These are phyloP conservation scores for Auxenochlorella protothecoides DNA, from an alignment of 139 green algal species.

Conservation along the genomic window DNA sequence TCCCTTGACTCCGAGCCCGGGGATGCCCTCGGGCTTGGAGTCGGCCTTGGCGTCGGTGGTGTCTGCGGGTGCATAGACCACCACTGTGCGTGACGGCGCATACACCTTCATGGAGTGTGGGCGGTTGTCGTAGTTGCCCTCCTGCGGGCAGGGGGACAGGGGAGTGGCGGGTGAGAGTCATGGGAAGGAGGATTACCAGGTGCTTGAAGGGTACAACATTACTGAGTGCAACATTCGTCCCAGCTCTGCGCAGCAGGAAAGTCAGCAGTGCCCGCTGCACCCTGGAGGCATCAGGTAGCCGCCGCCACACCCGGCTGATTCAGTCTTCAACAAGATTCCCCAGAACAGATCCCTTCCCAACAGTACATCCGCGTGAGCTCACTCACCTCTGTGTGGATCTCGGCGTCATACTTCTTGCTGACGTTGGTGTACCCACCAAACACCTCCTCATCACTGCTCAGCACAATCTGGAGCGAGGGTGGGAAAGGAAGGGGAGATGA, in stretches of 20 bases:
- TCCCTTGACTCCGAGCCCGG: constrained; percentile 73
- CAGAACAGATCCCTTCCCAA: too few relatives aligned
- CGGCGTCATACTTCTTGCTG: constrained; percentile 62
- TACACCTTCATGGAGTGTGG: constrained; percentile 65
- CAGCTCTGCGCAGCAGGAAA: too few relatives aligned
- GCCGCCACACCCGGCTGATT: too few relatives aligned
- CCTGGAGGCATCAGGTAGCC: too few relatives aligned
- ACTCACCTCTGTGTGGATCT: not conserved
- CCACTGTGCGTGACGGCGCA: constrained; percentile 62
- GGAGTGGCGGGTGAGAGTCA: not conserved
- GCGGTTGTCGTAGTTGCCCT: constrained; percentile 49
- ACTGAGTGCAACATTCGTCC: too few relatives aligned
- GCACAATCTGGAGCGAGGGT: constrained; percentile 40
- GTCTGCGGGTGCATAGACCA: constrained; percentile 72
- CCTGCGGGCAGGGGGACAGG: constrained; percentile 1
- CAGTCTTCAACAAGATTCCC: too few relatives aligned
- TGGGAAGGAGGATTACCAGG: not conserved
- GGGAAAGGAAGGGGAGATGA: not conserved
- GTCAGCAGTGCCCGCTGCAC: too few relatives aligned
- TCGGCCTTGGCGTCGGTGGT: constrained; percentile 62
- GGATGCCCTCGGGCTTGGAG: constrained; percentile 51
- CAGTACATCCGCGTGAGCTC: too few relatives aligned
- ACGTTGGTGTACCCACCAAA: constrained; percentile 82
- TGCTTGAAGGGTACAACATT: not conserved
- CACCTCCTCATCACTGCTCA: constrained; percentile 73